A percentile compares a stretch with the other conserved stretches of the same genome.
These are phyloP conservation scores for Camellia lanceoleosa DNA, from an alignment of 148 eudicot species.

Conservation along the genomic window DNA sequence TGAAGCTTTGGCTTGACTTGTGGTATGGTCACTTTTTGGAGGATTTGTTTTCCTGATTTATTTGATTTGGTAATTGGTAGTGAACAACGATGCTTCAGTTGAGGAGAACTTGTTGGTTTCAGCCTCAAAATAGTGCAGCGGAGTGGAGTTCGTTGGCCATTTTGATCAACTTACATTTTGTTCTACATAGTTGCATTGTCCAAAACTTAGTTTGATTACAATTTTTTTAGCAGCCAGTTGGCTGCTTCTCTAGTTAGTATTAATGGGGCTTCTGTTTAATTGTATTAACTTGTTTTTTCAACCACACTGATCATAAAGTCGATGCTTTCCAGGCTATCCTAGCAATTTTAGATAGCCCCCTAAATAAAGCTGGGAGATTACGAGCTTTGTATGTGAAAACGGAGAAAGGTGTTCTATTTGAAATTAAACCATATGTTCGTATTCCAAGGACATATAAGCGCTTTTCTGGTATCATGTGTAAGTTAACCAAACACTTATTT, in stretches of 20 bases:
- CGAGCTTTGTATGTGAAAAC: slow-evolving; percentile 85
- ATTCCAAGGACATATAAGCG: slow-evolving; percentile 92
- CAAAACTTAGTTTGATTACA: background rate
- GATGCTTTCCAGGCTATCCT: slow-evolving; percentile 58
- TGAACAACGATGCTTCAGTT: no score
- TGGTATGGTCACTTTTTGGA: no score
- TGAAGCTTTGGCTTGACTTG: no score
- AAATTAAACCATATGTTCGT: slow-evolving; percentile 88
- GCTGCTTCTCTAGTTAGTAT: background rate
- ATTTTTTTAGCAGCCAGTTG: no score
- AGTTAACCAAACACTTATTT: slow-evolving; percentile 32
- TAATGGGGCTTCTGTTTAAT: background rate
- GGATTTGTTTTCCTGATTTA: no score
- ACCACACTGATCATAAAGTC: background rate
- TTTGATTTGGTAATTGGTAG: no score
- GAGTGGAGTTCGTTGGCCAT: background rate
- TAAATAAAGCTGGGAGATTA: slow-evolving; percentile 79
- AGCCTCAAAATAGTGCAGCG: background rate
- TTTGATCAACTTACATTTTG: background rate
- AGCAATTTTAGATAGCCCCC: slow-evolving; percentile 80
- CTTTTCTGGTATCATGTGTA: slow-evolving; percentile 92
- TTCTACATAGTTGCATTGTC: background rate
- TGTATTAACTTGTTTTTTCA: background rate
- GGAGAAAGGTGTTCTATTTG: slow-evolving; percentile 79
- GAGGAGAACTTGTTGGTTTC: no score